phyloP scores from a whole-genome alignment of 2,329 filamentous ascomycete genomes.

The Penicillium sclerotiorum region DNA sequence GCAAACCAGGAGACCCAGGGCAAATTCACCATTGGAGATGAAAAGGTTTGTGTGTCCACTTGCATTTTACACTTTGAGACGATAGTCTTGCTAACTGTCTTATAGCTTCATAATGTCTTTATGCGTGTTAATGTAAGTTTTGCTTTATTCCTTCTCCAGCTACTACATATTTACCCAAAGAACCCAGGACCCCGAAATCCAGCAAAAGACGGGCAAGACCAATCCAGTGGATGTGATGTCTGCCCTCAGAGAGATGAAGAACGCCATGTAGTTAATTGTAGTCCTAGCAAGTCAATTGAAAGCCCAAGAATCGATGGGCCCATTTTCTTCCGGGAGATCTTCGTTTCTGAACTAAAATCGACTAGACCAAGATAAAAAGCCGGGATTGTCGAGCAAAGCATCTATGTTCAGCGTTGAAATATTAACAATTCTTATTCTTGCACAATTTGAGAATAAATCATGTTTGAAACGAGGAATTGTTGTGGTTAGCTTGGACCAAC shows the following conservation, averaged over 20 bases:
- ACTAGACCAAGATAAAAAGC: slow-evolving; percentile 4
- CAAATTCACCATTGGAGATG: slow-evolving; percentile 93
- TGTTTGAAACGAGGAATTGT: too few relatives aligned
- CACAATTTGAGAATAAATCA: too few relatives aligned
- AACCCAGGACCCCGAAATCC: slow-evolving; percentile 74
- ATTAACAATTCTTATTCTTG: too few relatives aligned
- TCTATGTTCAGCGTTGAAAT: background rate
- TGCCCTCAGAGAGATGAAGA: slow-evolving; percentile 85
- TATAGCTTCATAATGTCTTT: slow-evolving; percentile 90
- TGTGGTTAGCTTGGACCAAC: too few relatives aligned
- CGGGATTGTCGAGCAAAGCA: background rate
- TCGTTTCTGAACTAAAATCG: slow-evolving; percentile 5
- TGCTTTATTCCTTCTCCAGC: background rate
- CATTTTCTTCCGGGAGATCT: slow-evolving; percentile 10
- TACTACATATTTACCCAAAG: slow-evolving; percentile 12
- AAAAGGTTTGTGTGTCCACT: slow-evolving; percentile 69
- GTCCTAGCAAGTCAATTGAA: slow-evolving; percentile 2
- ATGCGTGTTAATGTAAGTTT: slow-evolving; percentile 77
- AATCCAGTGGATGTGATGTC: slow-evolving; percentile 83
- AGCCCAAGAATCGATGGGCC: background rate
- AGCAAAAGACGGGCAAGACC: slow-evolving; percentile 79
- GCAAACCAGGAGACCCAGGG: slow-evolving; percentile 87
- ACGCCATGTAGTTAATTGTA: slow-evolving; percentile 40
- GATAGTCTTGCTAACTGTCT: slow-evolving; percentile 8
- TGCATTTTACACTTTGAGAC: too few relatives aligned